These are phyloP conservation scores for Camelina laxa DNA, from an alignment of 345 rosid species.

Conservation along the genomic window DNA sequence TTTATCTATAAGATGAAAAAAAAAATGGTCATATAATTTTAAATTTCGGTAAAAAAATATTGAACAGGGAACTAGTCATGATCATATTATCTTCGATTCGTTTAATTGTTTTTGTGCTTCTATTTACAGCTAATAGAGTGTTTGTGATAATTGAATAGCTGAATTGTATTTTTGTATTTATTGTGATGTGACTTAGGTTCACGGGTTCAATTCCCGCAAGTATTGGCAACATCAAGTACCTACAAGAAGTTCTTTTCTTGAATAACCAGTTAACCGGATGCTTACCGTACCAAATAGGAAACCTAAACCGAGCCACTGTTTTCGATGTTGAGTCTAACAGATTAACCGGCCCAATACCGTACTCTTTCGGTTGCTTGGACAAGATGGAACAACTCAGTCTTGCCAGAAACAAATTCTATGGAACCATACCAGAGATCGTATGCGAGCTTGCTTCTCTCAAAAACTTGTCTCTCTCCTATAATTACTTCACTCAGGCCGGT, in stretches of 20 bases:
- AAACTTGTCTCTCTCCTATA: constrained; percentile 64
- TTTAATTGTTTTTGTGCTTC: neutral
- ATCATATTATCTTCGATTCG: too few species aligned
- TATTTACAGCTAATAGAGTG: neutral
- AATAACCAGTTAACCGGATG: constrained; percentile 80
- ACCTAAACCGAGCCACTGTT: constrained; percentile 56
- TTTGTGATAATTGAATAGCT: neutral
- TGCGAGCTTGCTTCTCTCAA: constrained; percentile 58
- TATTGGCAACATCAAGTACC: constrained; percentile 51
- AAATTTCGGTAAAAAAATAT: too few species aligned
- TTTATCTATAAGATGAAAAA: too few species aligned
- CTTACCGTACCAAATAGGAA: constrained; percentile 75
- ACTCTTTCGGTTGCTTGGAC: constrained; percentile 63
- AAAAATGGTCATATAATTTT: too few species aligned
- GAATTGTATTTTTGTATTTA: neutral
- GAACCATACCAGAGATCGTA: constrained; percentile 68
- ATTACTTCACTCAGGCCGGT: constrained; percentile 69
- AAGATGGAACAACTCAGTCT: constrained; percentile 71
- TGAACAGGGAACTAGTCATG: too few species aligned
- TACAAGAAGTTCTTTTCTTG: constrained; percentile 69
- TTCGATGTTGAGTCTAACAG: constrained; percentile 62
- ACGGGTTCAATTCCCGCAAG: constrained; percentile 62
- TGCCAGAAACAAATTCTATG: constrained; percentile 61
- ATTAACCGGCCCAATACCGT: constrained; percentile 72
- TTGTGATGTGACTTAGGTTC: constrained; percentile 47